phyloP scores from a whole-genome alignment of 1,284 basidiomycete genomes.

The Mycena citricolor region DNA sequence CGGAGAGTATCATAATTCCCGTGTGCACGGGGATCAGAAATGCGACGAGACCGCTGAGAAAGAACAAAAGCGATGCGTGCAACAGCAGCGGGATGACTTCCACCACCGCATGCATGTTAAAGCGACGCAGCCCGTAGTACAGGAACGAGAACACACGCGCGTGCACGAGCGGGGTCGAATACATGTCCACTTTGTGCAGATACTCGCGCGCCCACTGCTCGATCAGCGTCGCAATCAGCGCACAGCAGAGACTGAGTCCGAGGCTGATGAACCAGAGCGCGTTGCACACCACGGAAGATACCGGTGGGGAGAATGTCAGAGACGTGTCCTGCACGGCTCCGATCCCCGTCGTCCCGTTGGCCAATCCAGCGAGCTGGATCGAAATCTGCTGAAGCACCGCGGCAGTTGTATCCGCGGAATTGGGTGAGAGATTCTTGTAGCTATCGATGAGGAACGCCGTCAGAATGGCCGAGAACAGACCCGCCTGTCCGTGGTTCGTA shows the following conservation, averaged over 20 bases:
- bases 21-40: constrained; percentile 22
- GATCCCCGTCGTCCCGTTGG: not conserved
- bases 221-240: constrained; percentile 11
- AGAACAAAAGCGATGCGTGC: constrained; percentile 4
- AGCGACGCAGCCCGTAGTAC: not conserved
- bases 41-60: constrained; percentile 3
- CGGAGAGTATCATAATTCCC: constrained; percentile 30
- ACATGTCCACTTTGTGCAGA: constrained; percentile 10
- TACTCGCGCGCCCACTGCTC: constrained; percentile 14
- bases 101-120: constrained; percentile 2
- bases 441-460: constrained; percentile 12
- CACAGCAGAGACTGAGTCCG: constrained; percentile 11
- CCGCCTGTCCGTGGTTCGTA: constrained; percentile 6
- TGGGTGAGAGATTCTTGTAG: constrained; percentile 5
- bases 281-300: constrained; percentile 8
- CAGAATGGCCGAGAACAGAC: constrained; percentile 12
- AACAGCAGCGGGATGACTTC: constrained; percentile 5
- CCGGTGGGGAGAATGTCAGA: not conserved
- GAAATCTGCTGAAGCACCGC: constrained; percentile 5
- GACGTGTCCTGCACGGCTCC: not conserved
- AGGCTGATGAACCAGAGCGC: constrained; percentile 16
- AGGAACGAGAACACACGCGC: constrained; percentile 1
- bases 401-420: constrained; percentile 2
- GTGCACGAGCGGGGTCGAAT: constrained; percentile 4
- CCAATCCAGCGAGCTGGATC: constrained; percentile 1